These are phyloP conservation scores for Trichosporon ovoides DNA, from an alignment of 1,284 basidiomycete genomes.

Conservation along the genomic window DNA sequence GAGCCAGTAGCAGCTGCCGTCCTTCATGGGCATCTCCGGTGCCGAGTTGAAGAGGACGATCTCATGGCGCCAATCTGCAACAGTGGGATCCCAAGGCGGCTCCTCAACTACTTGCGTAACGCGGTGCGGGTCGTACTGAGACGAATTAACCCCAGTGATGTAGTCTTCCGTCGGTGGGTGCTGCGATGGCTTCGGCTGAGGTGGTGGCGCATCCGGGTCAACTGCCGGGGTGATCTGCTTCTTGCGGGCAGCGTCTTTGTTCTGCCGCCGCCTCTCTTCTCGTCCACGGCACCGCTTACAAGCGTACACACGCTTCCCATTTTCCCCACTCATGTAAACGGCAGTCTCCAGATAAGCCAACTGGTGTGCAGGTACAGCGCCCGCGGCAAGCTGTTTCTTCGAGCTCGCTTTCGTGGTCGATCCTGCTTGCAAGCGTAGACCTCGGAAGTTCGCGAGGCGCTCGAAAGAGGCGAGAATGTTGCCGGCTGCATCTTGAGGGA, in stretches of 20 bases:
- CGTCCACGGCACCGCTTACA: conserved; percentile 78
- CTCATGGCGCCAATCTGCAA: conserved; percentile 52
- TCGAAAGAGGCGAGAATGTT: conserved; percentile 34
- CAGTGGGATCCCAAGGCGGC: conserved; percentile 39
- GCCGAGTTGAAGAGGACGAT: conserved; percentile 96
- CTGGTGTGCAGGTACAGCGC: conserved; percentile 35
- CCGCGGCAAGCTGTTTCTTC: conserved; percentile 43
- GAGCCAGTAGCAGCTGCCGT: conserved; percentile 73
- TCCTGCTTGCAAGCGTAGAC: conserved; percentile 37
- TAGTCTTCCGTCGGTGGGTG: conserved; percentile 34
- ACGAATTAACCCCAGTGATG: conserved; percentile 38
- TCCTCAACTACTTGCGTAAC: conserved; percentile 41
- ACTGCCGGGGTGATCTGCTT: conserved; percentile 31
- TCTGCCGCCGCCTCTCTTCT: conserved; percentile 57
- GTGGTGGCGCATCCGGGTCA: conserved; percentile 23
- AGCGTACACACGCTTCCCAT: conserved; percentile 58
- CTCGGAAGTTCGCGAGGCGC: conserved; percentile 38
- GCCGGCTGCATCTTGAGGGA: conserved; percentile 30
- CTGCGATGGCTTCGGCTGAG: conserved; percentile 15
- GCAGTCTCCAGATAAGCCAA: conserved; percentile 44
- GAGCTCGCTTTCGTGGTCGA: conserved; percentile 42
- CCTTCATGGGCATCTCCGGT: conserved; percentile 81
- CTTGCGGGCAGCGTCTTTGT: conserved; percentile 40
- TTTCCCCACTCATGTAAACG: conserved; percentile 43
- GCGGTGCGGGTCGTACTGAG: conserved; percentile 39